Evolutionary conservation across 805 yeast genomes (phyloP).

Genomic region (Hyphopichia homilentoma): DNA sequence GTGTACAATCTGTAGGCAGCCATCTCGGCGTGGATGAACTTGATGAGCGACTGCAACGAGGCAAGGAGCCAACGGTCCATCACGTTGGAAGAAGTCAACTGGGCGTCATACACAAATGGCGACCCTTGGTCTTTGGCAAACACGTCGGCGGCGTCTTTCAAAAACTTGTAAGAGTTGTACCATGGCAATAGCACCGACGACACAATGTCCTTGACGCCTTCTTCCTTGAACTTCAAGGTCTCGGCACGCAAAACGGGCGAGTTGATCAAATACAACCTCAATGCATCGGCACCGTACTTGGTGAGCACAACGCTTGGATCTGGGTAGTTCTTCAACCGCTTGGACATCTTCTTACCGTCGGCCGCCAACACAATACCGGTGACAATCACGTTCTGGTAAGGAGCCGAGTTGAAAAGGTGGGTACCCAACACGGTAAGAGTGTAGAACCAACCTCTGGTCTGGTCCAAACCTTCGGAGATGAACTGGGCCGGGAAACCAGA

Average conservation of each 20-base stretch:
- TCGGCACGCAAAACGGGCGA: slow-evolving; percentile 98
- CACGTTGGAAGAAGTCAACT: slow-evolving; percentile 69
- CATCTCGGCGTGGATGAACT: slow-evolving; percentile 89
- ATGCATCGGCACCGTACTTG: slow-evolving; percentile 96
- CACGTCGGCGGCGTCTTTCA: slow-evolving; percentile 88
- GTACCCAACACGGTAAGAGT: slow-evolving; percentile 94
- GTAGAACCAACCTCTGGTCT: slow-evolving; percentile 99
- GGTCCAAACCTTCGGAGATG: slow-evolving; percentile 98
- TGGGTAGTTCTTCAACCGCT: slow-evolving; percentile 96
- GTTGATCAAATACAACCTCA: slow-evolving; percentile 91
- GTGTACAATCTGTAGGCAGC: slow-evolving; percentile 84
- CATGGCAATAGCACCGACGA: slow-evolving; percentile 95
- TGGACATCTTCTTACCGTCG: slow-evolving; percentile 99
- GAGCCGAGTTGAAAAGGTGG: slow-evolving; percentile 86
- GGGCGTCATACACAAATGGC: slow-evolving; percentile 70
- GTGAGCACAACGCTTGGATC: slow-evolving; percentile 82
- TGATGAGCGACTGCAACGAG: slow-evolving; percentile 87
- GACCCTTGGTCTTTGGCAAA: slow-evolving; percentile 69
- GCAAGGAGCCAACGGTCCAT: slow-evolving; percentile 98
- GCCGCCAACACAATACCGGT: slow-evolving; percentile 95
- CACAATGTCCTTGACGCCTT: slow-evolving; percentile 97
- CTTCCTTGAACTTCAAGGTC: slow-evolving; percentile 94
- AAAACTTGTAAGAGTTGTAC: slow-evolving; percentile 97
- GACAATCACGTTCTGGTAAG: slow-evolving; percentile 93
- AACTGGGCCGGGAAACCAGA: slow-evolving; percentile 93